Base-by-base conservation (phyloP, 176 grass and related monocot genomes). In the Phoenix roebelenii region DNA sequence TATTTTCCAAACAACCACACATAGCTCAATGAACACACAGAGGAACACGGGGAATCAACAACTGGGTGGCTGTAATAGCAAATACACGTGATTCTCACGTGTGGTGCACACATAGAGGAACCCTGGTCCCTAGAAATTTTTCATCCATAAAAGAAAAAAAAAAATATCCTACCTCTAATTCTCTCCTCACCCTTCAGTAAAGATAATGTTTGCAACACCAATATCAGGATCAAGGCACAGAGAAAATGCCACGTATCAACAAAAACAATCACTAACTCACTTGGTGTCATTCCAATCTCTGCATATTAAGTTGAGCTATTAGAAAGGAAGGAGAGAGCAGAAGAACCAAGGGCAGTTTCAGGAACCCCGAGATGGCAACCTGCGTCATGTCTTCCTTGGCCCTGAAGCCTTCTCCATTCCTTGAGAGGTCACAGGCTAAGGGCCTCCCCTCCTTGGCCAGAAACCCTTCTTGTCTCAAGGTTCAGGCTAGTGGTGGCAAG, bases 361-460 rank as follows among this genome's bases (percentile, higher is more conserved):
- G 28, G 28, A 30, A 30, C 28, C 28, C 28, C 28, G 6, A 7
- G 5, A 63, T 72, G 69, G 69, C 69, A 61, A 5, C 69, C 69
- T 61, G 48, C 14, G 23, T 72, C 14, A 62, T 62, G 49, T 72
- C 69, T 26, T 72, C 69, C 58, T 62, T 72, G 58, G 18, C 25
- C 58, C 26, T 72, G 18, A 72, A 72, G 58, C 69, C 69, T 32
- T 58, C 69, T 54, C 58, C 69, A 62, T 17, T 58, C 58, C n/a
- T 61, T 23, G 69, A 3, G 17, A 61, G 58, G 49, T 1, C 58
- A 17, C 69, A 70, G 77, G 83, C 77, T 3, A 60, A 50, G 28
- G 83, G 86, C 35, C 67, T 85, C 19, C 82, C 82, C 1, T 59
- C 78, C 67, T 61, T 82, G 66, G 77, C 75, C 15, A 77, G 82